phyloP scores from a whole-genome alignment of 2,329 filamentous ascomycete genomes.

The Rugonectria rugulosa region DNA sequence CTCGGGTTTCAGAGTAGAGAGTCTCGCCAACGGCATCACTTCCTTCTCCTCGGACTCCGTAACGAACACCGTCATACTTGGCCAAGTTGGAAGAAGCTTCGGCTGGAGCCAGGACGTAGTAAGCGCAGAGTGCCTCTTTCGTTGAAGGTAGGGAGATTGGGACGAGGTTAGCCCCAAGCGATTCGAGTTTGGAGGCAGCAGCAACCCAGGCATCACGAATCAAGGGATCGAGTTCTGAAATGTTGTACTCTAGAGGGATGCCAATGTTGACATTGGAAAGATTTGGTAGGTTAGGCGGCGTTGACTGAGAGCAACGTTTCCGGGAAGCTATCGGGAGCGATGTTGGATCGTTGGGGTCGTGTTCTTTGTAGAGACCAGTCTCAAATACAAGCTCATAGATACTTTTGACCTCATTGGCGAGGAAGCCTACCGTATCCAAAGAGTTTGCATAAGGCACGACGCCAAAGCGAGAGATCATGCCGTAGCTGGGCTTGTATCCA shows the following conservation, averaged over 20 bases:
- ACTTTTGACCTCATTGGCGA: conserved; percentile 63
- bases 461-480: conserved; percentile 83
- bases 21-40: conserved; percentile 66
- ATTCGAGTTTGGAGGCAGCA: conserved; percentile 66
- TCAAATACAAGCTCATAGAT: conserved; percentile 63
- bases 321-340: conserved; percentile 68
- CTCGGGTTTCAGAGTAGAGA: conserved; percentile 79
- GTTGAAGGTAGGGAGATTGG: conserved; percentile 85
- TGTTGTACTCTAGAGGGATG: conserved; percentile 83
- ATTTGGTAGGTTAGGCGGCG: conserved; percentile 32
- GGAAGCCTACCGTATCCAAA: conserved; percentile 85
- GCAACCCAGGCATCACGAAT: conserved; percentile 75
- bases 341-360: conserved; percentile 79
- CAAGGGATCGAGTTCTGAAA: conserved; percentile 74
- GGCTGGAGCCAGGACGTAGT: conserved; percentile 94
- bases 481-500: conserved; percentile 93
- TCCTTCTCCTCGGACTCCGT: conserved; percentile 67
- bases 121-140: conserved; percentile 84
- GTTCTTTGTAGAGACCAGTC: conserved; percentile 53
- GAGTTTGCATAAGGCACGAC: conserved; percentile 94
- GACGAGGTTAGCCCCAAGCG: conserved; percentile 74
- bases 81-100: conserved; percentile 96
- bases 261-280: conserved; percentile 56
- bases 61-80: conserved; percentile 97
- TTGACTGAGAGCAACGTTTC: conserved; percentile 49